Evolutionary conservation across 1,284 basidiomycete species (phyloP).

Genomic region (Filobasidium uniguttulatum): DNA sequence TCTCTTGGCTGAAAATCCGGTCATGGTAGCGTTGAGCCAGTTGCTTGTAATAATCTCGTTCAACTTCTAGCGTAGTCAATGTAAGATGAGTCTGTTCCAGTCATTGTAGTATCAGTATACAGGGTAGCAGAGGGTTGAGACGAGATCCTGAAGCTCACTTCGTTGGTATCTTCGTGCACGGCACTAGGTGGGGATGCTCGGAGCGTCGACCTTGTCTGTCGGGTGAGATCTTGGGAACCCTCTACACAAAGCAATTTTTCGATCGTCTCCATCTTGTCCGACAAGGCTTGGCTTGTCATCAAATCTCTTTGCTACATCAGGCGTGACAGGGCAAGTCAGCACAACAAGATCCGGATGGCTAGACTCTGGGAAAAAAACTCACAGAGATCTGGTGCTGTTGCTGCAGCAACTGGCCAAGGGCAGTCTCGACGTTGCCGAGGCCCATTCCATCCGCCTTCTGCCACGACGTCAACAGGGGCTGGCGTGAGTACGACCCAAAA

Average conservation of each 20-base stretch:
- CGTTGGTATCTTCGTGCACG: neutral
- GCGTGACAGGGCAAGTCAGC: no score
- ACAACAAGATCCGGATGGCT: no score
- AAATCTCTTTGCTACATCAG: no score
- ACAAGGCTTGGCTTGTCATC: no score
- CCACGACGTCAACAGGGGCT: no score
- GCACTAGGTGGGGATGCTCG: neutral
- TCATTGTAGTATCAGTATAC: neutral
- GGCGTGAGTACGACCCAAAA: neutral
- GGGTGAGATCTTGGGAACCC: neutral
- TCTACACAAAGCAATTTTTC: neutral
- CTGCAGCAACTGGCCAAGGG: no score
- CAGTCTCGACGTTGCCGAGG: no score
- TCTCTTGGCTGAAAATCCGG: neutral
- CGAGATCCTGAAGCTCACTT: neutral
- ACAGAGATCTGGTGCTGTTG: no score
- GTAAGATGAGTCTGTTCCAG: neutral
- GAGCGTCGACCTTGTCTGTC: neutral
- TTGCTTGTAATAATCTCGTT: constrained; percentile 1
- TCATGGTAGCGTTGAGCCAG: neutral
- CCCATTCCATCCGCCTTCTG: no score
- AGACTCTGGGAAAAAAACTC: no score
- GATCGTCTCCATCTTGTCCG: no score
- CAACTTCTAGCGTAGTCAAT: neutral
- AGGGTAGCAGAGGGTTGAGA: neutral